A percentile compares a stretch with the other conserved stretches of the same genome.
Conservation (phyloP, 495 filamentous ascomycete species). For the Copromyces sp. region DNA sequence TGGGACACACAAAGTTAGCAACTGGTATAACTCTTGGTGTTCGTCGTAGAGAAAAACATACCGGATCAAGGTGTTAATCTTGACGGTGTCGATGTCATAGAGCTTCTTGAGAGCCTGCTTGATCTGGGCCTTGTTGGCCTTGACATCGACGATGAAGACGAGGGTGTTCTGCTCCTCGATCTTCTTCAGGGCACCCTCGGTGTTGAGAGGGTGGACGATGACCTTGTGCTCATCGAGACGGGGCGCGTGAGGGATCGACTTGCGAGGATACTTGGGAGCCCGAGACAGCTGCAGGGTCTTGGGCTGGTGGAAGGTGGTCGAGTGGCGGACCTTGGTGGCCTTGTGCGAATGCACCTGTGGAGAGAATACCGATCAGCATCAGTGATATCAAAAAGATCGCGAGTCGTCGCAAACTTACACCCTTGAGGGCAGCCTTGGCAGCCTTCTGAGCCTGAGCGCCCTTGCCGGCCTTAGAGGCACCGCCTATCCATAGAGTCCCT, state of each 20-base stretch:
- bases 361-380: conserved; percentile 7
- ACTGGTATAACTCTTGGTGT: background rate
- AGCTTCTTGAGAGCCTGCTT: conserved; percentile 97
- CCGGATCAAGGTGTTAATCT: conserved; percentile 99
- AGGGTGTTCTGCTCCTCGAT: conserved; percentile 99
- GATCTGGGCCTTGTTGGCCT: conserved; percentile 99
- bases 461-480: conserved; percentile 55
- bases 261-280: conserved; percentile 91
- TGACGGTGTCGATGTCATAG: conserved; percentile 94
- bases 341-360: conserved; percentile 65
- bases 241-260: conserved; percentile 79
- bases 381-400: background rate
- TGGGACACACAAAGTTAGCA: conserved; percentile 8
- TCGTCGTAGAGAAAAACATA: conserved; percentile 31
- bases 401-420: conserved; percentile 48
- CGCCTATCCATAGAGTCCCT: conserved; percentile 23
- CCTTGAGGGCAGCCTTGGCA: conserved; percentile 85
- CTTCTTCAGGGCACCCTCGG: conserved; percentile 99
- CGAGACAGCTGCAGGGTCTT: conserved; percentile 90
- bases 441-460: conserved; percentile 73
- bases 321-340: conserved; percentile 80
- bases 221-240: conserved; percentile 90
- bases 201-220: conserved; percentile 80
- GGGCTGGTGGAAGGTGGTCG: conserved; percentile 93
- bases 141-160: conserved; percentile 96